A percentile compares a stretch with the other conserved stretches of the same genome.
Conservation (phyloP, 768 basidiomycete genomes). For the Amanita rimosa region DNA sequence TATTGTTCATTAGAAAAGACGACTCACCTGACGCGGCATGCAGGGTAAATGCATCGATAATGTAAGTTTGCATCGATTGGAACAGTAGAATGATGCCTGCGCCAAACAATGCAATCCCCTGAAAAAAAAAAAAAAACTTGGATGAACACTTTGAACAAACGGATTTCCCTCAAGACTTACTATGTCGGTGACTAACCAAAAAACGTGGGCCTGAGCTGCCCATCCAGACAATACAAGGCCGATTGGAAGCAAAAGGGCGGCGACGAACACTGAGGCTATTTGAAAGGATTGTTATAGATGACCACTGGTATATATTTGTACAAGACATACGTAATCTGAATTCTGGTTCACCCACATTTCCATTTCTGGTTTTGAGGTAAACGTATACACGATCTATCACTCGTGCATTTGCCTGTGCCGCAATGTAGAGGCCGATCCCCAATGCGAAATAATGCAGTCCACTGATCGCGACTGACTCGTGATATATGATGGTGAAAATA, state of each 20-base stretch:
- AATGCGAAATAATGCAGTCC: slow-evolving; percentile 66
- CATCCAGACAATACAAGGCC: slow-evolving; percentile 67
- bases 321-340: slow-evolving; percentile 32
- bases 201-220: slow-evolving; percentile 42
- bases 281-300: not conserved
- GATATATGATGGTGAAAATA: slow-evolving; percentile 46
- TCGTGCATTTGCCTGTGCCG: slow-evolving; percentile 44
- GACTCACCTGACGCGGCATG: slow-evolving; percentile 52
- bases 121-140: not conserved
- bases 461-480: slow-evolving; percentile 41
- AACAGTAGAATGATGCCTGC: slow-evolving; percentile 48
- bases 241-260: slow-evolving; percentile 46
- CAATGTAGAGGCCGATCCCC: slow-evolving; percentile 45
- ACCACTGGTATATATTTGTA: not conserved
- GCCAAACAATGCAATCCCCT: slow-evolving; percentile 51
- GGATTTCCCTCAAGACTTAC: slow-evolving; percentile 25
- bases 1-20: not conserved
- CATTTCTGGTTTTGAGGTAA: slow-evolving; percentile 36
- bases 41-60: slow-evolving; percentile 56
- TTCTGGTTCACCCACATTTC: slow-evolving; percentile 36
- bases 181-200: slow-evolving; percentile 66
- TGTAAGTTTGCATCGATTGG: slow-evolving; percentile 54
- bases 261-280: slow-evolving; percentile 48
- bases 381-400: slow-evolving; percentile 45
- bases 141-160: not conserved